Conservation (phyloP, 1,139 yeast genomes). For the Lodderomyces jiufengensis region DNA sequence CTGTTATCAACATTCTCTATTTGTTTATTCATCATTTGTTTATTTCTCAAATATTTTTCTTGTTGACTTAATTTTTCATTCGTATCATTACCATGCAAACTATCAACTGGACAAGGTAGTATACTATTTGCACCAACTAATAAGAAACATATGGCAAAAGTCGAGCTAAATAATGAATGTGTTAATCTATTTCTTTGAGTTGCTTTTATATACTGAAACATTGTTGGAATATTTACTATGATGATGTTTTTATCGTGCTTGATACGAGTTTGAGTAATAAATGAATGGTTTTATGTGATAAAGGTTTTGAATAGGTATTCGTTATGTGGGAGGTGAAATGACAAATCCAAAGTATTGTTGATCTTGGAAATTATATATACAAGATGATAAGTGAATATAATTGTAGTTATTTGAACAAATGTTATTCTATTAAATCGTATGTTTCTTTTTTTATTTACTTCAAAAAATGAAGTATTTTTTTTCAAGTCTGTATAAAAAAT, state of each 20-base stretch:
- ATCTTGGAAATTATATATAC: background rate
- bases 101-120: constrained; percentile 73
- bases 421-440: background rate
- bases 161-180: constrained; percentile 68
- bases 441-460: too few relatives aligned
- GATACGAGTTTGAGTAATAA: too few relatives aligned
- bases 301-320: too few relatives aligned
- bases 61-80: constrained; percentile 24
- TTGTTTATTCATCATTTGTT: constrained; percentile 3
- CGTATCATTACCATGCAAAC: constrained; percentile 42
- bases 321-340: too few relatives aligned
- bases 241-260: background rate
- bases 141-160: constrained; percentile 66
- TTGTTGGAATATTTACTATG: constrained; percentile 2
- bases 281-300: too few relatives aligned
- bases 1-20: constrained; percentile 8
- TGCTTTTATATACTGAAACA: constrained; percentile 42
- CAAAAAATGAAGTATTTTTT: background rate
- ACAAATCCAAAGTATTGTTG: too few relatives aligned
- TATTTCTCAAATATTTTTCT: constrained; percentile 5
- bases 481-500: background rate
- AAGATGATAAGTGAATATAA: background rate
- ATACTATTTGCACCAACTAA: constrained; percentile 68
- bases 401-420: background rate
- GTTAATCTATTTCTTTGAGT: constrained; percentile 55